Evolutionary conservation across 371 early-diverging fungal species (phyloP).

Genomic region (Mycotypha africana): DNA sequence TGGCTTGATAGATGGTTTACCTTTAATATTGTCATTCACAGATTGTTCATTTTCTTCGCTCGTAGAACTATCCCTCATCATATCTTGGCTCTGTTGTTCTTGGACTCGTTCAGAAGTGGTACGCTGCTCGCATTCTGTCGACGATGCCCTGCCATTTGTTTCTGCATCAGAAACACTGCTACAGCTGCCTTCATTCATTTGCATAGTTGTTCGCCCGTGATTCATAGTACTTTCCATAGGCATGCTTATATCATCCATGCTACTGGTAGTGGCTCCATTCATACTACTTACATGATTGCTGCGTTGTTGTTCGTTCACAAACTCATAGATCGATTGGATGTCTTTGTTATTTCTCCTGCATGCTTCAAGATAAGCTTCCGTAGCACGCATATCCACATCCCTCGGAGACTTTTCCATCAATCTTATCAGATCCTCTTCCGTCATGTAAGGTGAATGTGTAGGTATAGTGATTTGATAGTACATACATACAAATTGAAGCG

Average conservation of each 20-base stretch:
- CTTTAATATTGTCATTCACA: too few relatives aligned
- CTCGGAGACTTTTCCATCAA: conserved; percentile 15
- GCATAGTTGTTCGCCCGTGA: too few relatives aligned
- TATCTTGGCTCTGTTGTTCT: too few relatives aligned
- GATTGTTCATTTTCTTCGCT: too few relatives aligned
- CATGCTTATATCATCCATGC: background rate
- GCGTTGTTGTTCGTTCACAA: background rate
- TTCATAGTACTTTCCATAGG: background rate
- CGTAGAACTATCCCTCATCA: too few relatives aligned
- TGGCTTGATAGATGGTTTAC: too few relatives aligned
- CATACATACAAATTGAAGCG: conserved; percentile 38
- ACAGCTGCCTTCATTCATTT: too few relatives aligned
- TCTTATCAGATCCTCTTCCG: conserved; percentile 17
- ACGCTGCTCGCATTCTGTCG: too few relatives aligned
- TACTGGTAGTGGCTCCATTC: background rate
- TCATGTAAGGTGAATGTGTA: conserved; percentile 28
- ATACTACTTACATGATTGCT: background rate
- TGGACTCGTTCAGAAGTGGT: too few relatives aligned
- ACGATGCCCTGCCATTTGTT: too few relatives aligned
- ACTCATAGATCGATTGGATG: conserved; percentile 15
- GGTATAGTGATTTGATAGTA: conserved; percentile 27
- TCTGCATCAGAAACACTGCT: too few relatives aligned
- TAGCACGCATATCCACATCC: too few relatives aligned
- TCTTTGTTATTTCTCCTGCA: conserved; percentile 17
- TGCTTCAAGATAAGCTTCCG: conserved; percentile 23